Conservation (phyloP, 768 basidiomycete species). For the Dictyophora rubrovolvata region DNA sequence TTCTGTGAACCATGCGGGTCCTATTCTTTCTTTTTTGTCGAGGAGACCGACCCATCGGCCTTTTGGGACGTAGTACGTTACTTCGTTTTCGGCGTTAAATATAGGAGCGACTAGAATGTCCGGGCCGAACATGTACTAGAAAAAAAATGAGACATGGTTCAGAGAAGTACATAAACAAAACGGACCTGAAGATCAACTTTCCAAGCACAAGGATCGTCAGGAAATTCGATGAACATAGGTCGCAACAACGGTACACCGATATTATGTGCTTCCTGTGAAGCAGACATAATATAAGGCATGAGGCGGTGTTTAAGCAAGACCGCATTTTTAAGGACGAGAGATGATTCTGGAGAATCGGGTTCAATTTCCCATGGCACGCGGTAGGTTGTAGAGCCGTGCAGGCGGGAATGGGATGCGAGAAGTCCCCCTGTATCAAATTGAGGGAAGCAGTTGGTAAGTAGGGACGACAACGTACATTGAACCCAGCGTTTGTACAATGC, state of each 20-base stretch:
- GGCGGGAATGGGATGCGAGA: constrained; percentile 54
- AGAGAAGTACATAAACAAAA: neutral
- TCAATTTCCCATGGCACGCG: constrained; percentile 73
- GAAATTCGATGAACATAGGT: constrained; percentile 60
- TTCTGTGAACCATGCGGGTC: constrained; percentile 22
- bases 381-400: constrained; percentile 66
- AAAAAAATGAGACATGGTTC: constrained; percentile 10
- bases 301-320: constrained; percentile 56
- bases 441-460: neutral
- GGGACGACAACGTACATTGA: constrained; percentile 25
- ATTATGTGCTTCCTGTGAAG: constrained; percentile 43
- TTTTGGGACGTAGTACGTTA: constrained; percentile 46
- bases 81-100: constrained; percentile 42
- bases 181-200: constrained; percentile 31
- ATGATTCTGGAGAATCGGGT: constrained; percentile 42
- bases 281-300: constrained; percentile 53
- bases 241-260: constrained; percentile 49
- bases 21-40: constrained; percentile 20
- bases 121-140: constrained; percentile 49
- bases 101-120: constrained; percentile 55
- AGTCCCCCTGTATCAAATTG: constrained; percentile 14
- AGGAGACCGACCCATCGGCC: constrained; percentile 38
- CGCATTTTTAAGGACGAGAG: constrained; percentile 30
- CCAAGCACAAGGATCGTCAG: constrained; percentile 48
- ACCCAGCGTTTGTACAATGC: constrained; percentile 37